Evolutionary conservation across 768 basidiomycete genomes (phyloP), one percentile per base, ranked within the genome.

Genomic region (Trametes cubensis): DNA sequence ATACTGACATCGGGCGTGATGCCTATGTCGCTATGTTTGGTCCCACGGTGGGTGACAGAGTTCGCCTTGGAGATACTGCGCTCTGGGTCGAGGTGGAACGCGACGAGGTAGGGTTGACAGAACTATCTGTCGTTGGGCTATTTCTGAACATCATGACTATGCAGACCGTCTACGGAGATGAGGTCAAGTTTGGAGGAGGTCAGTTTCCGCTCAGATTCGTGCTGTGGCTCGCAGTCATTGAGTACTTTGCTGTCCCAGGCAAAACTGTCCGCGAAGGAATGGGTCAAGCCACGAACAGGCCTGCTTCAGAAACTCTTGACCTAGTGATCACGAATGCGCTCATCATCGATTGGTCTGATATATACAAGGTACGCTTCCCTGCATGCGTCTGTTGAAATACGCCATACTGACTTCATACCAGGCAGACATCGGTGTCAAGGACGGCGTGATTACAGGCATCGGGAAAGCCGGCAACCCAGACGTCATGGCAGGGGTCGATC

Each of bases 391-490:
- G 21, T 40, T 25, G 30, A 34, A 34, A 5, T 11, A 34, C 34
- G 34, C 34, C 34, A 11, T 34, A 11, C 44, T 18, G 40, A 58
- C 8, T 44, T 26, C 45, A 23, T 20, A 7, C n/a, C 70, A 97
- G 92, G 96, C 96, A 20, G 97, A 98, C 70, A 93, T 99, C 53
- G 96, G 97, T 26, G 81, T 99, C 58, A 94, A 90, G 75, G 72
- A 84, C 57, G 95, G 95, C 0, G 67, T 77, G 40, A 98, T 98
- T 63, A 80, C 79, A 14, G 94, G 90, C 0, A 89, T 98, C 54
- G 97, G 96, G n/a, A 98, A 99, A 74, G 92, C 94, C 10, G 97
- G 97, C 1, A 99, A 98, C 73, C 95, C 94, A 3, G 94, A 98
- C 70, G 80, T 90, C 56, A 97, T 97, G 94, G 85, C 85, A 11